Percentiles rank a stretch among this genome's conserved stretches.
These are phyloP conservation scores for Sophora flavescens DNA, from an alignment of 306 rosid genomes.

Conservation along the genomic window DNA sequence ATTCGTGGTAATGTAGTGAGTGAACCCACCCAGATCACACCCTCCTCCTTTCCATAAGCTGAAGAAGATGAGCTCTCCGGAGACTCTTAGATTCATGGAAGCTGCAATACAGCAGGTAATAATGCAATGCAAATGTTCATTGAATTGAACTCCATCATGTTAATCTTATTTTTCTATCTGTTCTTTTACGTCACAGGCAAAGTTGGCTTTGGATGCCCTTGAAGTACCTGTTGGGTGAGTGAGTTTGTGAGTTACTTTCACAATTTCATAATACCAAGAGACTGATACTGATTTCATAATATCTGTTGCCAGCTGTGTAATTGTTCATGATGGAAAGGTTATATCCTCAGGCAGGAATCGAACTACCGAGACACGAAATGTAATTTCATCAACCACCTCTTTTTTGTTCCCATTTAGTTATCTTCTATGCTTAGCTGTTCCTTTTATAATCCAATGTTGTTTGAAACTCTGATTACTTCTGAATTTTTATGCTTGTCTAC, in stretches of 20 bases:
- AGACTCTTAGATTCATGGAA: slow-evolving; percentile 68
- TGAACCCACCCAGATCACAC: too few species aligned
- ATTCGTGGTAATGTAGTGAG: too few species aligned
- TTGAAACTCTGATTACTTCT: slow-evolving; percentile 21
- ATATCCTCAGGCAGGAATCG: slow-evolving; percentile 87
- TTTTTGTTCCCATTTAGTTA: slow-evolving; percentile 3
- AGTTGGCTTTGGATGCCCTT: slow-evolving; percentile 68
- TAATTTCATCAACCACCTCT: slow-evolving; percentile 45
- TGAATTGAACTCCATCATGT: too few species aligned
- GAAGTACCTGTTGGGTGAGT: slow-evolving; percentile 97
- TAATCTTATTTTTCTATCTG: not conserved
- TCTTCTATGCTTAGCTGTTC: slow-evolving; percentile 27
- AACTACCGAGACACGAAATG: slow-evolving; percentile 87
- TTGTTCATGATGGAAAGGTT: slow-evolving; percentile 78
- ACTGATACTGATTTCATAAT: not conserved
- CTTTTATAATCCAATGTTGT: slow-evolving; percentile 8
- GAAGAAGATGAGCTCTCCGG: slow-evolving; percentile 48
- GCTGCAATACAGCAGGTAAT: slow-evolving; percentile 83
- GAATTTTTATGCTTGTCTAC: not conserved
- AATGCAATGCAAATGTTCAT: not conserved
- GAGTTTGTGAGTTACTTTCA: not conserved
- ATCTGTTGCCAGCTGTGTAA: slow-evolving; percentile 72
- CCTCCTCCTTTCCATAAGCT: not conserved
- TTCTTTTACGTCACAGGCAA: slow-evolving; percentile 57
- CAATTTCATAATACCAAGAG: not conserved